Evolutionary conservation across 352 stramenopile species (phyloP).

Genomic region (Phytophthora pini): DNA sequence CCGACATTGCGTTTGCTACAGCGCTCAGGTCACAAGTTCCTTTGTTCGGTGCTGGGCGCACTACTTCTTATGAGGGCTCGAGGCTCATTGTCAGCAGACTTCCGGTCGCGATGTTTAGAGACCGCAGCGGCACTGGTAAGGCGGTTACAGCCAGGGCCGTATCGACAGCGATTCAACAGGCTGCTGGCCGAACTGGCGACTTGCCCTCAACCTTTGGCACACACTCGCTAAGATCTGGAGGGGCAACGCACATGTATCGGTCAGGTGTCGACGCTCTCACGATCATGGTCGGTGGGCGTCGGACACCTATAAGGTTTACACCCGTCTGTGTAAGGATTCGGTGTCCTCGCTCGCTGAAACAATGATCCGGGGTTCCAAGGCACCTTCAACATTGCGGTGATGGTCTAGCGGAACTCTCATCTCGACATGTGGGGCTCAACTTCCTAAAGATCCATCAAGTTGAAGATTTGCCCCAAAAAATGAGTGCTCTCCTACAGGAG

Average conservation of each 20-base stretch:
- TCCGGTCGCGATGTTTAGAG: not conserved
- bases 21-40: not conserved
- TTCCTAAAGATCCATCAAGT: not conserved
- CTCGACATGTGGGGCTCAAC: not conserved
- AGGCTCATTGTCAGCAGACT: not conserved
- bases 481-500: not conserved
- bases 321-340: not conserved
- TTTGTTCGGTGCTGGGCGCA: not conserved
- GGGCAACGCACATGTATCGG: not conserved
- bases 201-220: not conserved
- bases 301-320: not conserved
- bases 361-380: not conserved
- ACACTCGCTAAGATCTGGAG: not conserved
- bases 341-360: not conserved
- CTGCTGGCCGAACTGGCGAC: not conserved
- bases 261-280: not conserved
- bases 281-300: not conserved
- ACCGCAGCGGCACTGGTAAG: not conserved
- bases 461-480: not conserved
- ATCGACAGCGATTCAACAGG: not conserved
- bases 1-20: not conserved
- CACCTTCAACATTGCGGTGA: not conserved
- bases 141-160: not conserved
- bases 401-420: not conserved
- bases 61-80: not conserved